Conservation (phyloP, 768 basidiomycete species). For the Trametes gibbosa region DNA sequence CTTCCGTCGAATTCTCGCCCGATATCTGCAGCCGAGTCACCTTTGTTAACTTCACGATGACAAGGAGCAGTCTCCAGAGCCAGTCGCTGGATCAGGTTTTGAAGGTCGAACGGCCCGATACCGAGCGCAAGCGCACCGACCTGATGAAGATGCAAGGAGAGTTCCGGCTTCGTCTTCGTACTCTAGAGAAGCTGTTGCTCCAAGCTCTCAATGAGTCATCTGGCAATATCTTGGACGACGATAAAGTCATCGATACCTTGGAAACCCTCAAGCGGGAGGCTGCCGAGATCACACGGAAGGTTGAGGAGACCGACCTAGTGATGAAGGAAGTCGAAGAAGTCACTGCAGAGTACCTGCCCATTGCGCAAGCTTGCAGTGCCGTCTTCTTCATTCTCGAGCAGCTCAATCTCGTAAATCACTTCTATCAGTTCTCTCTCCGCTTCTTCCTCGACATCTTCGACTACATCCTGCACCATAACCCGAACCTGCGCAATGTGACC, state of each 20-base stretch:
- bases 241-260: constrained; percentile 95
- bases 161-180: constrained; percentile 89
- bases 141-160: constrained; percentile 98
- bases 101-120: constrained; percentile 95
- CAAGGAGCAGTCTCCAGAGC: constrained; percentile 95
- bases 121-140: constrained; percentile 92
- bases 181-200: constrained; percentile 87
- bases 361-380: constrained; percentile 94
- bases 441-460: constrained; percentile 99
- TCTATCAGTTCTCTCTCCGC: constrained; percentile 96
- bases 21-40: constrained; percentile 98
- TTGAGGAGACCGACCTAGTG: constrained; percentile 92
- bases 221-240: constrained; percentile 97
- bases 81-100: constrained; percentile 97
- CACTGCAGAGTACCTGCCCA: constrained; percentile 88
- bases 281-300: constrained; percentile 92
- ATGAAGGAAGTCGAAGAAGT: constrained; percentile 98
- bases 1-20: constrained; percentile 95
- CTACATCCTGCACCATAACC: constrained; percentile 88
- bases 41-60: constrained; percentile 98
- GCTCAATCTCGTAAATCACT: constrained; percentile 90
- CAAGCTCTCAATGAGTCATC: constrained; percentile 96
- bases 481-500: constrained; percentile 75
- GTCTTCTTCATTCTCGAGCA: constrained; percentile 98
- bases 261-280: constrained; percentile 96